Base-by-base conservation (phyloP, 2,329 filamentous ascomycete species). In the Aspergillus piperis region DNA sequence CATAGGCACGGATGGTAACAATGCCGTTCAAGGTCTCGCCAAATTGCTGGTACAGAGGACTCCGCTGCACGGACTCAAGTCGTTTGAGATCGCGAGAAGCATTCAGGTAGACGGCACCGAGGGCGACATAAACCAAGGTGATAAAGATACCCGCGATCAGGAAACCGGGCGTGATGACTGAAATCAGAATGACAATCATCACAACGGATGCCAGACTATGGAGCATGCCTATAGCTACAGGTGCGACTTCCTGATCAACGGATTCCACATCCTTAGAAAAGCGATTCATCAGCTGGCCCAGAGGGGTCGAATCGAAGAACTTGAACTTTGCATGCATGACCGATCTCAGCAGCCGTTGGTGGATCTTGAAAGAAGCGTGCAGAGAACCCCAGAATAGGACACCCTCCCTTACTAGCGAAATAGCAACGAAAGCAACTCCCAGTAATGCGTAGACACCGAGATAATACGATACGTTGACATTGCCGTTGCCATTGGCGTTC, bases 251-350 rank as follows among this genome's bases (percentile, higher is more conserved):
- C 74, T 99, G 95, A 68, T 99, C 95, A 19, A 99, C 84, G 10
- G 92, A 88, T 75, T 99, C 93, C 13, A 99, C 86, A 74, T 99
- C 95, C 77, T 98, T 98, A 74, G 94, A 98, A 79, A 99, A 99
- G 19, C 95, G 88, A 77, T 99, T 99, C 89, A 98, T 98, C 70
- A 99, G 84, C 77, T 97, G 94, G 11, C 95, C 95, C 0, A 98
- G 85, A 2, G 95, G 95, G 0, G 95, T 99, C 1, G 94, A 90
- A 71, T 99, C 95, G 71, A 99, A 99, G 80, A 99, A 99, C 73
- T 91, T 92, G 82, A 99, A 98, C 73, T 92, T 94, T 30, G 95
- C 95, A 66, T 93, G 88, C 13, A 91, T 90, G 23, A 99, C 87
- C 1, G 90, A 83, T 27, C 86, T 83, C 74, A 99, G 89, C 57